These are phyloP conservation scores for Clitopilus passeckerianus DNA, from an alignment of 768 basidiomycete species.

Conservation along the genomic window DNA sequence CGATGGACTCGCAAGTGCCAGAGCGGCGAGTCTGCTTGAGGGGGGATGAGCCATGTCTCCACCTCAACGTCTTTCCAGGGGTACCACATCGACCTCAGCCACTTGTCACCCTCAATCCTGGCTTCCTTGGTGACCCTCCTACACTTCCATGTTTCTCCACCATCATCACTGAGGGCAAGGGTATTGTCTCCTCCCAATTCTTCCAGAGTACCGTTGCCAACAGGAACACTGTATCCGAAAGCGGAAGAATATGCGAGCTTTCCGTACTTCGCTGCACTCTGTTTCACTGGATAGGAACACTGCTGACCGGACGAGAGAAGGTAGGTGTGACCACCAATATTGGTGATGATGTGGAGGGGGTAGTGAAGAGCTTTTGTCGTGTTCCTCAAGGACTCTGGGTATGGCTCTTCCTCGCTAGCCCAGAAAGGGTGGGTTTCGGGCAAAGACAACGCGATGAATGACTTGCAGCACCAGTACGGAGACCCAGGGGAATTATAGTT, in stretches of 20 bases:
- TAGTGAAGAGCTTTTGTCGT: conserved; percentile 50
- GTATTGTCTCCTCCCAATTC: conserved; percentile 70
- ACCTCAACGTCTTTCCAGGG: conserved; percentile 71
- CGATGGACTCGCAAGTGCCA: conserved; percentile 74
- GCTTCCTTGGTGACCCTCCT: conserved; percentile 61
- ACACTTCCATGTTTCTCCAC: conserved; percentile 69
- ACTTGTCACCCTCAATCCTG: conserved; percentile 43
- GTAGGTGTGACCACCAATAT: conserved; percentile 61
- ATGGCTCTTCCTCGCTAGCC: conserved; percentile 60
- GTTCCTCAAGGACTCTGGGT: conserved; percentile 43
- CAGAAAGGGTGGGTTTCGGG: conserved; percentile 71
- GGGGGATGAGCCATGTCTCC: conserved; percentile 73
- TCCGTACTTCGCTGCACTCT: conserved; percentile 75
- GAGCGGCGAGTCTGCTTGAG: conserved; percentile 45
- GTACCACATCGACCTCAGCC: conserved; percentile 68
- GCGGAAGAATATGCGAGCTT: conserved; percentile 75
- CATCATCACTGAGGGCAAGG: conserved; percentile 65
- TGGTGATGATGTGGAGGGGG: conserved; percentile 65
- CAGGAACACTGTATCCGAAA: conserved; percentile 74
- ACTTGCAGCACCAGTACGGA: conserved; percentile 81
- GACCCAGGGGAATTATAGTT: conserved; percentile 79
- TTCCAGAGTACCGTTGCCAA: conserved; percentile 61
- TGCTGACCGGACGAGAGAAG: conserved; percentile 74
- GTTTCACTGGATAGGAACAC: conserved; percentile 75
- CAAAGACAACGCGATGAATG: conserved; percentile 62